Percentiles rank a stretch among this genome's conserved stretches.
These are phyloP conservation scores for Erodium maritimum DNA, from an alignment of 345 rosid genomes.

Conservation along the genomic window DNA sequence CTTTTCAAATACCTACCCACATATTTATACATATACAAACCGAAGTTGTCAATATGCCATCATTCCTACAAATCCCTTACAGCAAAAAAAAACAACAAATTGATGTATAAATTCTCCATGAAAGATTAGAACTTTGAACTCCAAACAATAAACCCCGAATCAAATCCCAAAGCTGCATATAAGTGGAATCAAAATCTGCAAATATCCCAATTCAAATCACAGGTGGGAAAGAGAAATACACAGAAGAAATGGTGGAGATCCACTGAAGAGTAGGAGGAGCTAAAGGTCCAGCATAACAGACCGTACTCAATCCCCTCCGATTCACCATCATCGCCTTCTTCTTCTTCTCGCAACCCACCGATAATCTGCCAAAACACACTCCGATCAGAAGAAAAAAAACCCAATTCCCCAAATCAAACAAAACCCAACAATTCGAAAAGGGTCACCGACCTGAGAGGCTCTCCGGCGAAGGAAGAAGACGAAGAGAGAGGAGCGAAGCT, in stretches of 20 bases:
- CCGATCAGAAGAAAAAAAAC: too few relatives aligned
- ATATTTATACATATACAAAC: too few relatives aligned
- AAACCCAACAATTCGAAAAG: not conserved
- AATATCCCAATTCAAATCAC: not conserved
- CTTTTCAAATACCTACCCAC: too few relatives aligned
- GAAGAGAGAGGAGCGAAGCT: not conserved
- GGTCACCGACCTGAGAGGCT: not conserved
- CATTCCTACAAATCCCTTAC: not conserved
- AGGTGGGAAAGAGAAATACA: constrained; percentile 22
- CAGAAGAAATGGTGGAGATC: constrained; percentile 59
- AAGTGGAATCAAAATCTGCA: not conserved
- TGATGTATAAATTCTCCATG: not conserved
- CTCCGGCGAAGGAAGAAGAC: not conserved
- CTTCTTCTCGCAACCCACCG: constrained; percentile 17
- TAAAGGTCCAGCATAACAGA: constrained; percentile 52
- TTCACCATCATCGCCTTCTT: constrained; percentile 16
- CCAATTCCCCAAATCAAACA: not conserved
- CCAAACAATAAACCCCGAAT: too few relatives aligned
- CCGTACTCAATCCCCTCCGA: constrained; percentile 36
- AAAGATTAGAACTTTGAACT: not conserved
- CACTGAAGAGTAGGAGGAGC: constrained; percentile 47
- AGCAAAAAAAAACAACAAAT: not conserved
- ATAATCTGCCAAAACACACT: constrained; percentile 23
- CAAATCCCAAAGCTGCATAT: not conserved
- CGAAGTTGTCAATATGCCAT: not conserved